These are phyloP conservation scores for Gliomastix tumulicola DNA, from an alignment of 2,329 filamentous ascomycete genomes.

Conservation along the genomic window DNA sequence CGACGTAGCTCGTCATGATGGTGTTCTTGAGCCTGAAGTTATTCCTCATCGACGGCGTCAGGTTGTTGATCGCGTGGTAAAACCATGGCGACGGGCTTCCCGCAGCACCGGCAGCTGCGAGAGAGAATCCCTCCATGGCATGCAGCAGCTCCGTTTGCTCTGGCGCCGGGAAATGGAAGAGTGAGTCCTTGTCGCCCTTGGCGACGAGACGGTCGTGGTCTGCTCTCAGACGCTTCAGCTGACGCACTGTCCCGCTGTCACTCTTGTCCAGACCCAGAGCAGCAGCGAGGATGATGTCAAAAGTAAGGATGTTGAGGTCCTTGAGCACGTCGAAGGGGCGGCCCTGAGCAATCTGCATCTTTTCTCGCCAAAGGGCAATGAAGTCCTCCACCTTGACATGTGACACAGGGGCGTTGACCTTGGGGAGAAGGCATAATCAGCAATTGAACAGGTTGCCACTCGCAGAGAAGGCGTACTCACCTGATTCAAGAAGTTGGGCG, in stretches of 20 bases:
- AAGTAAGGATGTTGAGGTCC: not conserved
- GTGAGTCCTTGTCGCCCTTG: not conserved
- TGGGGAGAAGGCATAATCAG: not conserved
- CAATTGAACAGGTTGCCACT: not conserved
- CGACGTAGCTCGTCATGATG: too few species aligned
- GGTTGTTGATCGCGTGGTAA: too few species aligned
- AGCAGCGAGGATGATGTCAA: not conserved
- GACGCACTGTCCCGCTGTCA: not conserved
- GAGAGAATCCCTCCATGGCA: too few species aligned
- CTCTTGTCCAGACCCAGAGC: not conserved
- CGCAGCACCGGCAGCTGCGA: not conserved
- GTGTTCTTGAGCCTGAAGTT: too few species aligned
- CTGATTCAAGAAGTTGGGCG: conserved; percentile 22
- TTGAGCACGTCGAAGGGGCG: not conserved
- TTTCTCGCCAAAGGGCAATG: not conserved
- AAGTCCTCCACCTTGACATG: not conserved
- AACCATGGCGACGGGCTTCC: too few species aligned
- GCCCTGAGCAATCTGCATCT: not conserved
- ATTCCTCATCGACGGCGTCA: too few species aligned
- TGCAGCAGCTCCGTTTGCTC: not conserved
- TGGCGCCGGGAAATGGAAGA: not conserved
- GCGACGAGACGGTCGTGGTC: not conserved
- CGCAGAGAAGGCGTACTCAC: not conserved
- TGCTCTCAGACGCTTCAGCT: not conserved
- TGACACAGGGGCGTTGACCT: not conserved